phyloP scores from a whole-genome alignment of 345 rosid genomes.

The Geranium brycei region DNA sequence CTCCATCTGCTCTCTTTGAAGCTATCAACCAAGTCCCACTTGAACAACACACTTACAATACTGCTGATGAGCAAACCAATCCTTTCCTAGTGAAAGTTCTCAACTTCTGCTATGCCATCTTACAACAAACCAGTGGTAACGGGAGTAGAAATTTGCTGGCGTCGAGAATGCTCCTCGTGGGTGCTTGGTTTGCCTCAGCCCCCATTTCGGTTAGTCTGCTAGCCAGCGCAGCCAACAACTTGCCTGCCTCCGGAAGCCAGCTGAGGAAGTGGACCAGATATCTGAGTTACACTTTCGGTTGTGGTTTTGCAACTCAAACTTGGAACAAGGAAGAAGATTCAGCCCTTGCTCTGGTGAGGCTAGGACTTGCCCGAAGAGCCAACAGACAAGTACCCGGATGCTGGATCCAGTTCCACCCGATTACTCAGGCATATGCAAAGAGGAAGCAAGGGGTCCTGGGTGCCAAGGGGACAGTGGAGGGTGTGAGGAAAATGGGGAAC shows the following conservation, averaged over 20 bases:
- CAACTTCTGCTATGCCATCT: constrained; percentile 39
- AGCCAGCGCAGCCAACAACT: constrained; percentile 48
- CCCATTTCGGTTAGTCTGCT: constrained; percentile 47
- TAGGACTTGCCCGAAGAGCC: constrained; percentile 56
- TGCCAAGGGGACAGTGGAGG: constrained; percentile 56
- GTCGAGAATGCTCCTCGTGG: constrained; percentile 64
- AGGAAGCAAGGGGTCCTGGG: constrained; percentile 41
- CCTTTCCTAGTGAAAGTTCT: constrained; percentile 55
- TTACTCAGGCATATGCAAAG: constrained; percentile 53
- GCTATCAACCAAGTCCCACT: constrained; percentile 52
- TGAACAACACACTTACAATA: constrained; percentile 33
- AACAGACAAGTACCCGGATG: constrained; percentile 40
- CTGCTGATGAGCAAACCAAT: constrained; percentile 37
- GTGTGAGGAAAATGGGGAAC: constrained; percentile 42
- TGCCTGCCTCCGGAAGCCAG: constrained; percentile 44
- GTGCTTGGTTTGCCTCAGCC: constrained; percentile 85
- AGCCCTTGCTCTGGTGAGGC: constrained; percentile 49
- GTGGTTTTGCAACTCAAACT: constrained; percentile 49
- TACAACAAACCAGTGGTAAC: constrained; percentile 45
- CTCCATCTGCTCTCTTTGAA: constrained; percentile 65
- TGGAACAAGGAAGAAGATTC: constrained; percentile 60
- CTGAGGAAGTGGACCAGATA: constrained; percentile 53
- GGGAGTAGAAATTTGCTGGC: constrained; percentile 56
- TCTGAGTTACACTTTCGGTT: constrained; percentile 41
- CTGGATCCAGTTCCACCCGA: constrained; percentile 77